phyloP scores from a whole-genome alignment of 192 early-diverging fungal species.

The Dissophora ornata region DNA sequence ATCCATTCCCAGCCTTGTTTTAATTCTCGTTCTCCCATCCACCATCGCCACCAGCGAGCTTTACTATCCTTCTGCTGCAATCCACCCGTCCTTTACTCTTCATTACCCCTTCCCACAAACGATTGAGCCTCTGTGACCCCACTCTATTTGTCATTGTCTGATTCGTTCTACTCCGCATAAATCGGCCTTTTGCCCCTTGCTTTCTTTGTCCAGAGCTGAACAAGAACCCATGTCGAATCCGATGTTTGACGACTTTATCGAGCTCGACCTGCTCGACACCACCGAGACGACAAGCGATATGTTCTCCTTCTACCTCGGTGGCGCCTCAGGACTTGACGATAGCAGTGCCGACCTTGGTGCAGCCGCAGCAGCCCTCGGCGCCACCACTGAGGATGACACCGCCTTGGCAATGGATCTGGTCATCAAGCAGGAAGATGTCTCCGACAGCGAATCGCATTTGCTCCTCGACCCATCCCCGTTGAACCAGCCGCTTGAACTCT shows the following conservation, averaged over 20 bases:
- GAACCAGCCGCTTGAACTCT: constrained; percentile 14
- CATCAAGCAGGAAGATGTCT: constrained; percentile 24
- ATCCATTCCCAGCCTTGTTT: neutral
- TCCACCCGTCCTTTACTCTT: too few relatives aligned
- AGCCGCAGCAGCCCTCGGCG: constrained; percentile 14
- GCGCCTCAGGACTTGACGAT: constrained; percentile 22
- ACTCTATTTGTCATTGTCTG: neutral
- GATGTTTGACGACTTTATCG: constrained; percentile 51
- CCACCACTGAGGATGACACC: constrained; percentile 1
- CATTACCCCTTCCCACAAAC: too few relatives aligned
- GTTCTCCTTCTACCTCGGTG: constrained; percentile 41
- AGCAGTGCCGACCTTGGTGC: constrained; percentile 21
- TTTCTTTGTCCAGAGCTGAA: too few relatives aligned
- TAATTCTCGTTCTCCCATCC: neutral
- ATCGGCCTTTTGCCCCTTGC: neutral
- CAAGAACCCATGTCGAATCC: constrained; percentile 29
- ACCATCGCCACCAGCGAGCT: neutral
- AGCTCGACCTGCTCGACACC: constrained; percentile 44
- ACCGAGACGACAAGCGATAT: constrained; percentile 37
- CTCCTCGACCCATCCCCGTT: constrained; percentile 18
- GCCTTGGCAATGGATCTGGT: constrained; percentile 3
- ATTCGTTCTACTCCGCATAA: neutral
- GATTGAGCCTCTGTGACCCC: too few relatives aligned
- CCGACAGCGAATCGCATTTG: constrained; percentile 1
- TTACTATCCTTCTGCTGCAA: too few relatives aligned